phyloP scores from a whole-genome alignment of 2,329 filamentous ascomycete genomes.

The Alternaria panax region DNA sequence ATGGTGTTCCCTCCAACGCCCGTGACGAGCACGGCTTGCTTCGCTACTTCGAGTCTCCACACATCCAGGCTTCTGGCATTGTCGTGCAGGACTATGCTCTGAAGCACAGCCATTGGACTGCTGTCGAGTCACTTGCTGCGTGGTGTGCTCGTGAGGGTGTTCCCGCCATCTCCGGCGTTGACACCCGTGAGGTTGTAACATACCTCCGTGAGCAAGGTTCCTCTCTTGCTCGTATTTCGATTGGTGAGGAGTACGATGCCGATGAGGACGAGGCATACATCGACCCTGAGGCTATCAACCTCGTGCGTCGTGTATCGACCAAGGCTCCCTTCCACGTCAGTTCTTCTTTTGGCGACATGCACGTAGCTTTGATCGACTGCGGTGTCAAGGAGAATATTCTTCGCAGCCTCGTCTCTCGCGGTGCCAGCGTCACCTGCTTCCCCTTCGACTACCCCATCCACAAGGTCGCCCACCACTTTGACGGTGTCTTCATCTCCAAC shows the following conservation, averaged over 20 bases:
- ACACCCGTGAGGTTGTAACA: conserved; percentile 96
- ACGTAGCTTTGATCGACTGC: conserved; percentile 95
- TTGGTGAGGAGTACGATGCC: conserved; percentile 97
- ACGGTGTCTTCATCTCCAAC: conserved; percentile 99
- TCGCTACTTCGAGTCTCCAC: conserved; percentile 97
- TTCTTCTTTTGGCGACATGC: conserved; percentile 80
- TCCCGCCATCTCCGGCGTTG: conserved; percentile 93
- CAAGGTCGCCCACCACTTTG: conserved; percentile 97
- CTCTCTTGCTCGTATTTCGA: conserved; percentile 90
- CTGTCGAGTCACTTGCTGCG: conserved; percentile 87
- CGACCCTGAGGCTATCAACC: conserved; percentile 94
- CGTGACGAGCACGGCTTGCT: conserved; percentile 89
- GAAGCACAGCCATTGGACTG: conserved; percentile 98
- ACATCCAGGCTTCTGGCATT: conserved; percentile 94
- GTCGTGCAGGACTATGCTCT: conserved; percentile 94
- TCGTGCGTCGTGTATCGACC: conserved; percentile 95
- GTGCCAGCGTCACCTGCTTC: conserved; percentile 91
- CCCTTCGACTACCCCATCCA: conserved; percentile 97
- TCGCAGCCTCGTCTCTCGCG: conserved; percentile 88
- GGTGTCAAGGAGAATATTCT: conserved; percentile 99
- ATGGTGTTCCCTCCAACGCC: conserved; percentile 87
- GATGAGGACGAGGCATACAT: conserved; percentile 97
- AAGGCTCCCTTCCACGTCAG: conserved; percentile 97
- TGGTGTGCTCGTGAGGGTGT: conserved; percentile 98
- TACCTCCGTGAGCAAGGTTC: conserved; percentile 95